Conservation (phyloP, 371 early-diverging fungal genomes). For the Mucor velutinosus region DNA sequence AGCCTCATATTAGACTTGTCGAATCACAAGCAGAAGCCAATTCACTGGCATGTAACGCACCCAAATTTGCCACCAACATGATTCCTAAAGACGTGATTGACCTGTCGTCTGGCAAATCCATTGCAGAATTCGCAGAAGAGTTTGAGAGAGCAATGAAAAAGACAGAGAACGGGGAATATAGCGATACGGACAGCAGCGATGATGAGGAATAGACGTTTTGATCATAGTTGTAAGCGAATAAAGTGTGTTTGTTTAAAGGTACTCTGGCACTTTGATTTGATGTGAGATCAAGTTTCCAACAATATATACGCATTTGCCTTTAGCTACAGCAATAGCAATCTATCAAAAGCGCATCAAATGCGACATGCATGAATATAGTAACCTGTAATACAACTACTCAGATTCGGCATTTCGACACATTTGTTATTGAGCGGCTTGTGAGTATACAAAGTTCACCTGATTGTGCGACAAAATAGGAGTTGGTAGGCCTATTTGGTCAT, state of each 20-base stretch:
- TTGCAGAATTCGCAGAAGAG: conserved; percentile 75
- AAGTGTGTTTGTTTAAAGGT: too few relatives aligned
- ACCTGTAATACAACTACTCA: not conserved
- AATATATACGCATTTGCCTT: too few relatives aligned
- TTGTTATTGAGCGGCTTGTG: not conserved
- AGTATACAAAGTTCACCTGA: not conserved
- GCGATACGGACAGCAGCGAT: conserved; percentile 6
- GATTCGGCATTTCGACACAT: not conserved
- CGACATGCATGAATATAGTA: not conserved
- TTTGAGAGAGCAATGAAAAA: conserved; percentile 55
- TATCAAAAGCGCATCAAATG: too few relatives aligned
- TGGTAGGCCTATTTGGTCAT: not conserved
- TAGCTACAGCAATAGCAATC: too few relatives aligned
- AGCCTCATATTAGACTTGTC: conserved; percentile 51
- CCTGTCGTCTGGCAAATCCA: conserved; percentile 69
- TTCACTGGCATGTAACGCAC: conserved; percentile 41
- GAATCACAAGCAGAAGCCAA: conserved; percentile 55
- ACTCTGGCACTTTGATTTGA: not conserved
- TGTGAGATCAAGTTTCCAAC: too few relatives aligned
- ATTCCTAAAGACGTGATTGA: conserved; percentile 79
- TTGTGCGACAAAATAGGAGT: conserved; percentile 8
- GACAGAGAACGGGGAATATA: conserved; percentile 14
- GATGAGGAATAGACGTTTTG: conserved; percentile 6
- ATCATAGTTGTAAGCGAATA: not conserved
- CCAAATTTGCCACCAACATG: conserved; percentile 67